These are phyloP conservation scores for Ophiocordyceps camponoti-leonardi DNA, from an alignment of 2,329 filamentous ascomycete species.

Conservation along the genomic window DNA sequence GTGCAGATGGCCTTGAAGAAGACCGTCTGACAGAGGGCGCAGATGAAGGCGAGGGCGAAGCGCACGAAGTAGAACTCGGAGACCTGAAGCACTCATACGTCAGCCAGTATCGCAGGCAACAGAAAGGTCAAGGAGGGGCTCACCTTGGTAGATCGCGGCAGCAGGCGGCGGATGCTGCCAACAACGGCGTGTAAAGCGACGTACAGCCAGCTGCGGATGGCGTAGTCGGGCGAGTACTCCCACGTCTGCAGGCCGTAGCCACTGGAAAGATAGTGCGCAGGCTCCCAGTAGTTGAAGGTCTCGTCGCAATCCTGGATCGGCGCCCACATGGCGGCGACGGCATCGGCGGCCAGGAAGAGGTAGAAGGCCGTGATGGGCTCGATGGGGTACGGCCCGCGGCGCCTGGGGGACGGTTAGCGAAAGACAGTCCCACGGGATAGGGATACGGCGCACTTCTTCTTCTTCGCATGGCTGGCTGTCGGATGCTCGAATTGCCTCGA, in stretches of 20 bases:
- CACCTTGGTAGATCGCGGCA: constrained; percentile 44
- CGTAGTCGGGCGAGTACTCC: constrained; percentile 93
- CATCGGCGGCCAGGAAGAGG: constrained; percentile 56
- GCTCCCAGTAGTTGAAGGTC: constrained; percentile 99
- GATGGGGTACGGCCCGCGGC: constrained; percentile 42
- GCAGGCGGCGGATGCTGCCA: constrained; percentile 47
- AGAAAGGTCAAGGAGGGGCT: not conserved
- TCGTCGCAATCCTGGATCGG: constrained; percentile 98
- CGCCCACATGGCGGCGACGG: constrained; percentile 62
- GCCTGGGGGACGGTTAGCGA: constrained; percentile 12
- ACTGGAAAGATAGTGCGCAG: constrained; percentile 83
- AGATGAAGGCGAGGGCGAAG: constrained; percentile 53
- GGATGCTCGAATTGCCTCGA: constrained; percentile 27
- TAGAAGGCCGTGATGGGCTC: constrained; percentile 66
- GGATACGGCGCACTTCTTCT: constrained; percentile 17
- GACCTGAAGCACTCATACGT: constrained; percentile 17
- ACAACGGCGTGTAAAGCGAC: constrained; percentile 60
- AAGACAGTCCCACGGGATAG: not conserved
- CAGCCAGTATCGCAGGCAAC: not conserved
- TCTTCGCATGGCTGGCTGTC: constrained; percentile 30
- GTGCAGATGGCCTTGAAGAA: constrained; percentile 64
- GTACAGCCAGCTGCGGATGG: constrained; percentile 92
- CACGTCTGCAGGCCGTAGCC: constrained; percentile 91
- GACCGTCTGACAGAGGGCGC: constrained; percentile 66
- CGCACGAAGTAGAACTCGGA: constrained; percentile 81